Conservation (phyloP, 306 rosid genomes). For the Citrullus colocynthis region DNA sequence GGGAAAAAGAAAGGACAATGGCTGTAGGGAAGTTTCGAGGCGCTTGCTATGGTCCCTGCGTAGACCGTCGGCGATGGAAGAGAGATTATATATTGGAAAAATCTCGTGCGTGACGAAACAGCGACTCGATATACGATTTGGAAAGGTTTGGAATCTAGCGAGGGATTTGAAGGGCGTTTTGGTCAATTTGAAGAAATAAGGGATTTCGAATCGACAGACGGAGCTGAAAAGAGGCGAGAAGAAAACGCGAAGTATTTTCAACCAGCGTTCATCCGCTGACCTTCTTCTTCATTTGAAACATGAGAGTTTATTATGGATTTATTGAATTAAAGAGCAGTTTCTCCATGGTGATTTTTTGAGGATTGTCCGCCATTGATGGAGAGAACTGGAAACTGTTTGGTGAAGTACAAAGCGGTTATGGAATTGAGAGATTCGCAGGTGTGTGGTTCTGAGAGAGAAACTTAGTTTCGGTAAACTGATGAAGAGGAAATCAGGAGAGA, state of each 20-base stretch:
- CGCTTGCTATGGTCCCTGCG: not conserved
- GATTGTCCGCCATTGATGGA: conserved; percentile 3
- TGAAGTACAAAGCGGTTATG: not conserved
- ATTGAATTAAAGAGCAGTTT: not conserved
- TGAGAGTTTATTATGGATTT: not conserved
- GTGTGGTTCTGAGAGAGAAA: not conserved
- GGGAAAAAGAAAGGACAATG: not conserved
- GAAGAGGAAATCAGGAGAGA: not conserved
- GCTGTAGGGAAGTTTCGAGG: not conserved
- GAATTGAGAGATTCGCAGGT: conserved; percentile 1
- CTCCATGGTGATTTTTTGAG: not conserved
- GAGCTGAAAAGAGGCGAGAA: conserved; percentile 4
- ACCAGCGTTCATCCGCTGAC: not conserved
- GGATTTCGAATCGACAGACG: not conserved
- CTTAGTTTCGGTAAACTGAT: not conserved
- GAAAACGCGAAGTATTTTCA: conserved; percentile 7
- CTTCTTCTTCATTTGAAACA: too few species aligned
- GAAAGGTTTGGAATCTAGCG: not conserved
- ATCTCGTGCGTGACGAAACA: conserved; percentile 6
- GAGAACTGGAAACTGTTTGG: not conserved
- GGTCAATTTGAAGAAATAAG: not conserved
- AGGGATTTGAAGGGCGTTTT: conserved; percentile 6
- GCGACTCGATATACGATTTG: not conserved
- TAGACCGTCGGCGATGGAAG: not conserved
- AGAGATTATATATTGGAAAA: not conserved